A percentile compares a stretch with the other conserved stretches of the same genome.
These are phyloP conservation scores for Escallonia herrerae DNA, from an alignment of 129 eudicot genomes.

Conservation along the genomic window DNA sequence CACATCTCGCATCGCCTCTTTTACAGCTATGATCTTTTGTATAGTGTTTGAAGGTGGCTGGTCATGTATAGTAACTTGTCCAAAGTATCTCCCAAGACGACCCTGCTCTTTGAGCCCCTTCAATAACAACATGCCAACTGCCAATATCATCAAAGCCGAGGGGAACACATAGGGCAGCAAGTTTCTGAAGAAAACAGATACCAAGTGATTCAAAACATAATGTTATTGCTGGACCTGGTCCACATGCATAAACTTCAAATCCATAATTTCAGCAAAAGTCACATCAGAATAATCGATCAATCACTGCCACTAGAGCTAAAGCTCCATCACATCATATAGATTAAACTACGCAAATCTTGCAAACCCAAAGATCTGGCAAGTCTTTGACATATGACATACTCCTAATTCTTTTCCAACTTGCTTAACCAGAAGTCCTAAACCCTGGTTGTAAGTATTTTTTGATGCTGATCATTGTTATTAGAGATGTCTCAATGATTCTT, in stretches of 20 bases:
- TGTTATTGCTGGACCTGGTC: not conserved
- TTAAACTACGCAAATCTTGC: too few species aligned
- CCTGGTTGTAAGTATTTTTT: too few species aligned
- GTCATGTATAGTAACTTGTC: slow-evolving; percentile 77
- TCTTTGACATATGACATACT: too few species aligned
- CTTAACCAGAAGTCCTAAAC: too few species aligned
- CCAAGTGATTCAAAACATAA: not conserved
- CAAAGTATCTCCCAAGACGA: slow-evolving; percentile 82
- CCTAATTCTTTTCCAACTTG: too few species aligned
- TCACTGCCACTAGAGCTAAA: too few species aligned
- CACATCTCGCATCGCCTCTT: slow-evolving; percentile 84
- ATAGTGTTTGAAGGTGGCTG: slow-evolving; percentile 97
- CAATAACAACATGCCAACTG: slow-evolving; percentile 68
- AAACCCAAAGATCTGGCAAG: too few species aligned
- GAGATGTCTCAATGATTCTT: too few species aligned
- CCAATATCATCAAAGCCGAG: slow-evolving; percentile 50
- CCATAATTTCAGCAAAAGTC: not conserved
- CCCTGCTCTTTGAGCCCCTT: slow-evolving; percentile 94
- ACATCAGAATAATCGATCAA: not conserved
- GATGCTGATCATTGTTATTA: too few species aligned
- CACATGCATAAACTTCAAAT: not conserved
- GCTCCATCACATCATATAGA: too few species aligned
- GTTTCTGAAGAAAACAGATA: slow-evolving; percentile 41
- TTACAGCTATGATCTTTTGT: slow-evolving; percentile 86
- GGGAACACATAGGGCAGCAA: slow-evolving; percentile 68